phyloP scores from a whole-genome alignment of 495 filamentous ascomycete genomes.

The Bryoglossum gracile region DNA sequence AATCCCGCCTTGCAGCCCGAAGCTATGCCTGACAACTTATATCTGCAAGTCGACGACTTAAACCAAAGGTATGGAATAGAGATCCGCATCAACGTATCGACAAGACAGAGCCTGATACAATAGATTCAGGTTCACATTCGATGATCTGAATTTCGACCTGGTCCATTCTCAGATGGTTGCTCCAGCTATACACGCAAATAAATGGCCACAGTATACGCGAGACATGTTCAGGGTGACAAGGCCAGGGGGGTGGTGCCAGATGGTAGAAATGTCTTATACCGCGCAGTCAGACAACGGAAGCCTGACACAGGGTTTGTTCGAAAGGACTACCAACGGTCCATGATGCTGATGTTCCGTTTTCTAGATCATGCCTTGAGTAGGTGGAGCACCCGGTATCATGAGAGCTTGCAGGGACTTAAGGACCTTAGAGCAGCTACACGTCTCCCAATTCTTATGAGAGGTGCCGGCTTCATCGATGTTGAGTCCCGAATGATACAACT shows the following conservation, averaged over 20 bases:
- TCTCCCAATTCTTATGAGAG: conserved; percentile 52
- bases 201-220: conserved; percentile 74
- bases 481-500: conserved; percentile 63
- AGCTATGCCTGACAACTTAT: conserved; percentile 59
- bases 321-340: background rate
- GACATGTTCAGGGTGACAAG: conserved; percentile 58
- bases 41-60: conserved; percentile 70
- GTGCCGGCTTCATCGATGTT: conserved; percentile 67
- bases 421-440: conserved; percentile 62
- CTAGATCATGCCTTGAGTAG: conserved; percentile 60
- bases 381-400: conserved; percentile 65
- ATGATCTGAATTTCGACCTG: conserved; percentile 74
- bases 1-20: conserved; percentile 67
- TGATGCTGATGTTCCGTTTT: background rate
- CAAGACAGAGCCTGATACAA: conserved; percentile 20
- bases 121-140: conserved; percentile 57
- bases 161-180: conserved; percentile 80
- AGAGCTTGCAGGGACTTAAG: conserved; percentile 58
- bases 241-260: conserved; percentile 77
- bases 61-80: conserved; percentile 50
- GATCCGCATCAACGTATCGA: conserved; percentile 8
- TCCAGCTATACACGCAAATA: conserved; percentile 63
- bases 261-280: conserved; percentile 82
- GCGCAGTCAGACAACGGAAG: conserved; percentile 87
- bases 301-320: conserved; percentile 48